These are phyloP conservation scores for Apophysomyces sp. DNA, from an alignment of 371 early-diverging fungal genomes.

Conservation along the genomic window DNA sequence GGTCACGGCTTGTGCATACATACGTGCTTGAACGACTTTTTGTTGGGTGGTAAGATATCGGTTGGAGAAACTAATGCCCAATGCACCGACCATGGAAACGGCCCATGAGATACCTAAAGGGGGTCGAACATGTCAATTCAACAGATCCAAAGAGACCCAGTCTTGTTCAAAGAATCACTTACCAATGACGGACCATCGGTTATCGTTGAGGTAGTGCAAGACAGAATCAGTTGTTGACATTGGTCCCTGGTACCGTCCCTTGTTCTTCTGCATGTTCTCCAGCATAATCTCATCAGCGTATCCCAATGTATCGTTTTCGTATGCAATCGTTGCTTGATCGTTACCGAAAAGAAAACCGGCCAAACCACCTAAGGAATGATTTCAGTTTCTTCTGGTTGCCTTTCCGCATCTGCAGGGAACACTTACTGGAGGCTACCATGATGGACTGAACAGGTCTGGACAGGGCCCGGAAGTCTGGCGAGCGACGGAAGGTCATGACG, in stretches of 20 bases:
- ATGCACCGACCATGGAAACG: constrained; percentile 65
- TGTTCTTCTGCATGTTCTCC: constrained; percentile 8
- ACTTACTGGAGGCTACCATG: constrained; percentile 42
- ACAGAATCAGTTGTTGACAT: constrained; percentile 3
- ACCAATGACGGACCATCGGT: constrained; percentile 57
- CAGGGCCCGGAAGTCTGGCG: constrained; percentile 43
- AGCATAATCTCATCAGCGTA: constrained; percentile 45
- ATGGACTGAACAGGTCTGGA: constrained; percentile 39
- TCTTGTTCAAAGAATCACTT: constrained; percentile 13
- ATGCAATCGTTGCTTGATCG: constrained; percentile 37
- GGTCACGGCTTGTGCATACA: constrained; percentile 60
- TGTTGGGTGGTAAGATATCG: constrained; percentile 69
- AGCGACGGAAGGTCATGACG: constrained; percentile 27
- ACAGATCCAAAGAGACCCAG: not conserved
- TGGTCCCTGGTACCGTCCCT: not conserved
- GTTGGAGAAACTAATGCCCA: constrained; percentile 65
- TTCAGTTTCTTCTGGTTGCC: not conserved
- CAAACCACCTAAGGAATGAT: constrained; percentile 25
- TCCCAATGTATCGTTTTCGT: constrained; percentile 40
- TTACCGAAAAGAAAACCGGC: constrained; percentile 48
- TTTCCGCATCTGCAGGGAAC: not conserved
- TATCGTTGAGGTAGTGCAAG: constrained; percentile 41
- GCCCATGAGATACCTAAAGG: constrained; percentile 66
- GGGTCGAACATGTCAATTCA: not conserved
- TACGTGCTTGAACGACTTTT: constrained; percentile 77